Base-by-base conservation (phyloP, 116 monocot species). In the Trichopus zeylanicus region DNA sequence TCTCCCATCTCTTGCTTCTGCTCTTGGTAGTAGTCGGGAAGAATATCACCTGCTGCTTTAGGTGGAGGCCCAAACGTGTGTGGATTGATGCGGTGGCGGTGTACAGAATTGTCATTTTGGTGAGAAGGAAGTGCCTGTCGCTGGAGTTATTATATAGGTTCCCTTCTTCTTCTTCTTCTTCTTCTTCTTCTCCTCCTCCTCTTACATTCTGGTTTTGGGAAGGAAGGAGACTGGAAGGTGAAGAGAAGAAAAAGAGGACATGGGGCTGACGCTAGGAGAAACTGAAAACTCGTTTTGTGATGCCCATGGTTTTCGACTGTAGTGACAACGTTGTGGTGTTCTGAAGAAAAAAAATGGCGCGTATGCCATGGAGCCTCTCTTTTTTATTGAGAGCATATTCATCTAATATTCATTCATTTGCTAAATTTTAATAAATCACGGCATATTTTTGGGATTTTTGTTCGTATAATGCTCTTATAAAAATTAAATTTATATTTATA, bases 31-130 rank as follows among this genome's bases (percentile, higher is more conserved):
- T 55, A n/a, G n/a, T n/a, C n/a, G n/a, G n/a, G 79, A 53, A 71
- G 74, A 85, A 63, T 73, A 88, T 64, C 55, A 76, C 21, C 12
- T 78, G 57, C 12, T 78, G 61, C 9, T 38, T 78, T 51, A 73
- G 79, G 59, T 65, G 54, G 66, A 78, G 78, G 51, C 72, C 72
- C 20, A 78, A 28, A 68, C 62, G 31, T 39, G 69, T 16, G 37
- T n/a, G 75, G 67, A 59, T 67, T 68, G 65, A 86, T 80, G 23
- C 77, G 64, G 32, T 77, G 72, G 27, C 59, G 6, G 74, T 63
- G 74, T 83, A 70, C 5, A 71, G 84, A 15, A 78, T 69, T 65
- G 84, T 84, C 92, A 92, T 92, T 37, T 60, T 31, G 56, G 10
- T 7, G 55, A 61, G 16, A 16, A 3, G 20, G 6, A 15, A 42